Percentiles rank a stretch among this genome's conserved stretches.
Evolutionary conservation across 2,329 filamentous ascomycete species (phyloP).

Genomic region (Trichophyton verrucosum): DNA sequence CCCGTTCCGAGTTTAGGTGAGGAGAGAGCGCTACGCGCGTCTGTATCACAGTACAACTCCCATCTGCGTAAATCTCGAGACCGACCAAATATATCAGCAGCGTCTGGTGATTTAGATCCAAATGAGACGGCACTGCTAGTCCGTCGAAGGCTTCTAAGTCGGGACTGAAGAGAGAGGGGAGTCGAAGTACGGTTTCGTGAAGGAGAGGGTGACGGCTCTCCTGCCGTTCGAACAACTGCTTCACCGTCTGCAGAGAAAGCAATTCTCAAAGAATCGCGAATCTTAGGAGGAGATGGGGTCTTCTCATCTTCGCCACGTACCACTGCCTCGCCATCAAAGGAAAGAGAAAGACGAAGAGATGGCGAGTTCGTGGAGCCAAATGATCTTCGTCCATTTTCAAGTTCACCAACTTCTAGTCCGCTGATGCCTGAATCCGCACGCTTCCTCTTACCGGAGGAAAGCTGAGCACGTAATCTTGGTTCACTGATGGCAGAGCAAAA

Average conservation of each 20-base stretch:
- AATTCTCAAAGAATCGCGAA: slow-evolving; percentile 51
- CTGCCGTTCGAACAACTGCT: slow-evolving; percentile 64
- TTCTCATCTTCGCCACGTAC: slow-evolving; percentile 28
- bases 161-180: slow-evolving; percentile 37
- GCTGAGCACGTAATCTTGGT: background rate
- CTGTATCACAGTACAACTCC: slow-evolving; percentile 80
- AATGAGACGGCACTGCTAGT: slow-evolving; percentile 57
- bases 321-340: slow-evolving; percentile 31
- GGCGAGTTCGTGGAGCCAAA: slow-evolving; percentile 17
- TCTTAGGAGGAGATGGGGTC: slow-evolving; percentile 31
- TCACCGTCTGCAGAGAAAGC: slow-evolving; percentile 81
- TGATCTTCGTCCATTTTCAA: slow-evolving; percentile 1
- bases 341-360: slow-evolving; percentile 30
- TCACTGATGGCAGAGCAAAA: background rate
- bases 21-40: slow-evolving; percentile 64
- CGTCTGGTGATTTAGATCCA: slow-evolving; percentile 10
- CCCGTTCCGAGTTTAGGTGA: slow-evolving; percentile 60
- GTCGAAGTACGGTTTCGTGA: slow-evolving; percentile 42
- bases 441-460: slow-evolving; percentile 10
- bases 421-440: slow-evolving; percentile 7
- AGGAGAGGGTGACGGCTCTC: slow-evolving; percentile 56
- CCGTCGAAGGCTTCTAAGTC: slow-evolving; percentile 48
- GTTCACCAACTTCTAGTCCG: background rate
- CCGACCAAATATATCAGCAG: slow-evolving; percentile 51
- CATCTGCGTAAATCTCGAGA: slow-evolving; percentile 80